Evolutionary conservation across 2,329 filamentous ascomycete genomes (phyloP), one percentile per base, ranked within the genome.

Genomic region (Pyricularia sp.): DNA sequence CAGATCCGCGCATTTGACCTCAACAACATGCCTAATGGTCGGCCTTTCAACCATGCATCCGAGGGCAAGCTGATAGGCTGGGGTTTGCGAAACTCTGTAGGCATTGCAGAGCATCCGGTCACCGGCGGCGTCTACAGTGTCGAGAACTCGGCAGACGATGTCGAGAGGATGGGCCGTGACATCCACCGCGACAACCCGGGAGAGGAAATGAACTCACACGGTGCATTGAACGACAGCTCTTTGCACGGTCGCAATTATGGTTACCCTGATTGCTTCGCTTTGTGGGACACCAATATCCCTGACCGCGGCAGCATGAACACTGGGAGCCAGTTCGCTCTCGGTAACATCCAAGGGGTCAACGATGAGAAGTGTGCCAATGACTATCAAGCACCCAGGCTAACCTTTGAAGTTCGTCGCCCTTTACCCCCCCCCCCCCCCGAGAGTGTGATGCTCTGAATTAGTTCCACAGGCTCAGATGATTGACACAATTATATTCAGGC

Each of bases 171-270:
- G 28, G 84, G 83, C 9, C 72, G 78, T 12, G 87, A 90, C 72
- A 83, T 91, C 64, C 88, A 90, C 73, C 78, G 86, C 71, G 80
- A 89, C 71, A 92, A 92, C 73, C 90, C 90, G 0, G 90, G 86
- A 25, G 90, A 92, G 75, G 88, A 92, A 76, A 77, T 92, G 76
- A 92, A 92, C 76, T 91, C 85, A 75, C 86, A 90, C 71, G 89
- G 90, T 2, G 83, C 92, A 66, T 80, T 91, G 50, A 73, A 77
- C 70, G 73, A 76, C 17, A 73, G 77, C 11, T 71, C 72, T 0
- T 79, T 71, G 0, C 74, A 72, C 12, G 69, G 75, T 25, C 77
- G 77, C 3, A 92, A 92, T 76, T 90, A 89, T 74, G 91, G 90
- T 26, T 93, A 92, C 74, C 91, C 91, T 1, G 78, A 82, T 64